Evolutionary conservation across 805 yeast genomes (phyloP).

Genomic region (Pichia cephalocereana): DNA sequence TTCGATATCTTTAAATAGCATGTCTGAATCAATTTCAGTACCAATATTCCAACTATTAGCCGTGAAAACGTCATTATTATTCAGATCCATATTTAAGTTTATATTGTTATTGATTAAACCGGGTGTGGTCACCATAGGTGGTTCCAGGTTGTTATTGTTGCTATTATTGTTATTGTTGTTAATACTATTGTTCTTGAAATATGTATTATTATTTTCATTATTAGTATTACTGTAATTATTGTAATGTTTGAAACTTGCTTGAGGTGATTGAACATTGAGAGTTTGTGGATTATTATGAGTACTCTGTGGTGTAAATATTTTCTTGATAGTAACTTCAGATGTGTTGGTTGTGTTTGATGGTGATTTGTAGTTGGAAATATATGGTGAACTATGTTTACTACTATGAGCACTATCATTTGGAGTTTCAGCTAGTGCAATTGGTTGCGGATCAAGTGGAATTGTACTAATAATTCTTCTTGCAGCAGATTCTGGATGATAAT

Average conservation of each 20-base stretch:
- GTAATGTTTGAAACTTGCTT: not conserved
- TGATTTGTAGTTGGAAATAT: conserved; percentile 8
- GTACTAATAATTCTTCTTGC: conserved; percentile 71
- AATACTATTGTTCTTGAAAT: too few species aligned
- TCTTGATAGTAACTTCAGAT: not conserved
- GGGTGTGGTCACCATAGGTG: not conserved
- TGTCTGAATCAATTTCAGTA: conserved; percentile 38
- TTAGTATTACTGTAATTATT: too few species aligned
- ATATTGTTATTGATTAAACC: not conserved
- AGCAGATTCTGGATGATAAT: conserved; percentile 51
- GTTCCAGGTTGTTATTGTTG: not conserved
- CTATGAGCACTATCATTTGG: conserved; percentile 9
- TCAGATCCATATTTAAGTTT: too few species aligned
- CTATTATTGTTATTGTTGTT: too few species aligned
- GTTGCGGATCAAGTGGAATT: conserved; percentile 77
- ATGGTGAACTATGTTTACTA: conserved; percentile 12
- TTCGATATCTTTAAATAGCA: conserved; percentile 75
- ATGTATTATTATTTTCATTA: not conserved
- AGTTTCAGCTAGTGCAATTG: conserved; percentile 38
- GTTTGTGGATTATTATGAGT: not conserved
- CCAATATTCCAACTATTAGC: conserved; percentile 33
- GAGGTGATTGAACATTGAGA: not conserved
- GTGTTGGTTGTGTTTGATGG: conserved; percentile 3
- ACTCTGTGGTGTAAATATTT: conserved; percentile 8
- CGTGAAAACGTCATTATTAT: conserved; percentile 5